A percentile compares a stretch with the other conserved stretches of the same genome.
These are phyloP conservation scores for Phytophthora kernoviae DNA, from an alignment of 352 stramenopile species.

Conservation along the genomic window DNA sequence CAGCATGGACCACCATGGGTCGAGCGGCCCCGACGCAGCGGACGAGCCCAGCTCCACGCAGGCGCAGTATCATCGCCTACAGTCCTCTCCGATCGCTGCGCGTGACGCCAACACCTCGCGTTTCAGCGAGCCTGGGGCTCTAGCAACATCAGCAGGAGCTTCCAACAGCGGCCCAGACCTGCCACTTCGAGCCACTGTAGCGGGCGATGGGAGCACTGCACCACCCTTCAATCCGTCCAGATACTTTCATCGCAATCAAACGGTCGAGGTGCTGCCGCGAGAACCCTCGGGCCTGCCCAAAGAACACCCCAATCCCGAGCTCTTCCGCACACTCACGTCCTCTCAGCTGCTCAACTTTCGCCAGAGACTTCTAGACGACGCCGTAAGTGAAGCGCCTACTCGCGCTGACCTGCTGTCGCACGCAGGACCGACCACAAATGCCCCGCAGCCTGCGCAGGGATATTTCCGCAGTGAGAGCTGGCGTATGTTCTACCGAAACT, in stretches of 20 bases:
- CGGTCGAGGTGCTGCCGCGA: constrained; percentile 67
- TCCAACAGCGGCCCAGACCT: constrained; percentile 1
- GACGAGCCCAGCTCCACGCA: constrained; percentile 12
- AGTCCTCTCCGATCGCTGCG: constrained; percentile 20
- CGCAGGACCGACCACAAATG: constrained; percentile 3
- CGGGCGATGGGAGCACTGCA: constrained; percentile 10
- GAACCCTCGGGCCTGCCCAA: constrained; percentile 36
- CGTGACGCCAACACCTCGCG: constrained; percentile 1
- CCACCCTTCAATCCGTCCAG: constrained; percentile 23
- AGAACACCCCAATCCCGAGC: constrained; percentile 56
- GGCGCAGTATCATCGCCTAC: constrained; percentile 34
- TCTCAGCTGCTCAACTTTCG: constrained; percentile 62
- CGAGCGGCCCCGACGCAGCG: constrained; percentile 15
- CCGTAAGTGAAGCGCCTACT: constrained; percentile 29
- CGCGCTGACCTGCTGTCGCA: constrained; percentile 19
- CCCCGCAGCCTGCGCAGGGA: constrained; percentile 13
- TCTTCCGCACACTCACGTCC: constrained; percentile 79
- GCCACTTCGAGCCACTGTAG: constrained; percentile 18
- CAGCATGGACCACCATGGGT: constrained; percentile 28
- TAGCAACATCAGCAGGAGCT: not conserved
- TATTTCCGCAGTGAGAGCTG: constrained; percentile 50
- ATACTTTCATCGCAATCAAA: constrained; percentile 78
- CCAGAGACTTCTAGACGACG: constrained; percentile 61
- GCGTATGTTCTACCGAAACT: constrained; percentile 69
- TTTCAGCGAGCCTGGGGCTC: constrained; percentile 12